These are phyloP conservation scores for Verticillium tricorpus DNA, from an alignment of 2,329 filamentous ascomycete species.

Conservation along the genomic window DNA sequence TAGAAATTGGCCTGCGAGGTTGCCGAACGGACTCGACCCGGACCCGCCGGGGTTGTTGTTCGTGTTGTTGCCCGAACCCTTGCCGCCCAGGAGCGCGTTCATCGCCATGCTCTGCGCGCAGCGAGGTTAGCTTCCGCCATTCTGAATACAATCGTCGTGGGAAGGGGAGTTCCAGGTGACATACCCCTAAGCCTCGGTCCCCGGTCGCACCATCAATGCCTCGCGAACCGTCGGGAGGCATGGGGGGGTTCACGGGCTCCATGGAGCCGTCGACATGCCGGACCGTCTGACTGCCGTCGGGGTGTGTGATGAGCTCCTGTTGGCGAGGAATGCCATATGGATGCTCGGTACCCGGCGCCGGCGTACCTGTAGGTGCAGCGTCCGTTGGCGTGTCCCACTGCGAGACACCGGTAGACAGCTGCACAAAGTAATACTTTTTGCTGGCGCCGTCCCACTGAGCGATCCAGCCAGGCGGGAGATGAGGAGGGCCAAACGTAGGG, in stretches of 20 bases:
- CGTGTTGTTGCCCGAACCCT: constrained; percentile 29
- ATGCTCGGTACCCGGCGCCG: constrained; percentile 50
- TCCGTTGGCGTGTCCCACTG: constrained; percentile 71
- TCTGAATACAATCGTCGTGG: neutral
- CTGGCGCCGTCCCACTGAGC: constrained; percentile 63
- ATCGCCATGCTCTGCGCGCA: constrained; percentile 52
- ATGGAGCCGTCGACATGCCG: constrained; percentile 56
- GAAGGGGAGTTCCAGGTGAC: constrained; percentile 22
- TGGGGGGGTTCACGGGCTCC: constrained; percentile 50
- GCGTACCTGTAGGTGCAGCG: constrained; percentile 58
- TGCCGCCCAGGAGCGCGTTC: constrained; percentile 50
- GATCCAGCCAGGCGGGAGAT: constrained; percentile 62
- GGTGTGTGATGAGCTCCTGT: constrained; percentile 55
- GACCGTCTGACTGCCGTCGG: constrained; percentile 58
- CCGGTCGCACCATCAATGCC: constrained; percentile 47
- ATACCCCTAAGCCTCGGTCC: constrained; percentile 62
- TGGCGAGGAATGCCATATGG: constrained; percentile 56
- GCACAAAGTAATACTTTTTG: constrained; percentile 67
- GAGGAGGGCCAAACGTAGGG: constrained; percentile 55
- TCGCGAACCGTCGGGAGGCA: constrained; percentile 44
- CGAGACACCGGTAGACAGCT: constrained; percentile 66
- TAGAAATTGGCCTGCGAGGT: constrained; percentile 43
- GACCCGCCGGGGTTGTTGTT: constrained; percentile 21
- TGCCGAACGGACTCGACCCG: constrained; percentile 36
- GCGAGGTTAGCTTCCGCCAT: neutral